Evolutionary conservation across 352 stramenopile genomes (phyloP), one percentile per base, ranked within the genome.

Genomic region (Phytophthora capsici): DNA sequence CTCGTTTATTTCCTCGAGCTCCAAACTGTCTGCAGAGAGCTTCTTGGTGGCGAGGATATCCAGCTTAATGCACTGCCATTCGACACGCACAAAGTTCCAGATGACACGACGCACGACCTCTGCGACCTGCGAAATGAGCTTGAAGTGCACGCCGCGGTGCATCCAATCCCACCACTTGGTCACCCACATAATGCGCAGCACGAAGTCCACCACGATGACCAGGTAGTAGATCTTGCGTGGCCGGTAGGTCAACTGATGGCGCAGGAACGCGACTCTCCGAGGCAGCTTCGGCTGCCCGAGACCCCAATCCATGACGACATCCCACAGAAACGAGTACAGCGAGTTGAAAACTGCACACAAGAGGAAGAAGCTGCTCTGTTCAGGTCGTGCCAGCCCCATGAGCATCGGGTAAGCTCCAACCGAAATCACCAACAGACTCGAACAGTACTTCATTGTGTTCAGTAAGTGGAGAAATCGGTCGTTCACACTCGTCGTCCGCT

Each of bases 241-340:
- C 7, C 69, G 54, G 57, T 89, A 94, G 0, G 87, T 75, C 32
- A 94, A 64, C 43, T 88, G 78, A 52, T 93, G 84, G 19, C 86
- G 82, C 47, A 94, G 63, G 50, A 89, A 87, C 4, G 49, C 52
- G 8, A 84, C 57, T 16, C 57, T 54, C 23, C 50, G 60, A 13
- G 78, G 79, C 22, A 91, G 55, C 12, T 80, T 73, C 0, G 86
- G 86, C 56, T 94, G 81, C n/a, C 84, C 88, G 8, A 98, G 78
- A 8, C 94, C 94, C 96, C 96, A 99, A 76, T 99, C 95, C 91
- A 99, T 98, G 61, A 97, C 91, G 2, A 99, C 94, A 71, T 99
- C 97, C 96, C 96, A 99, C 7, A 89, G 83, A 73, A 98, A 99
- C 60, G 93, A 98, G 70, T 99, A 99, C 13, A 99, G 73, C 37